Base-by-base conservation (phyloP, 108 stramenopile species). In the Cylindrotheca fusiformis region DNA sequence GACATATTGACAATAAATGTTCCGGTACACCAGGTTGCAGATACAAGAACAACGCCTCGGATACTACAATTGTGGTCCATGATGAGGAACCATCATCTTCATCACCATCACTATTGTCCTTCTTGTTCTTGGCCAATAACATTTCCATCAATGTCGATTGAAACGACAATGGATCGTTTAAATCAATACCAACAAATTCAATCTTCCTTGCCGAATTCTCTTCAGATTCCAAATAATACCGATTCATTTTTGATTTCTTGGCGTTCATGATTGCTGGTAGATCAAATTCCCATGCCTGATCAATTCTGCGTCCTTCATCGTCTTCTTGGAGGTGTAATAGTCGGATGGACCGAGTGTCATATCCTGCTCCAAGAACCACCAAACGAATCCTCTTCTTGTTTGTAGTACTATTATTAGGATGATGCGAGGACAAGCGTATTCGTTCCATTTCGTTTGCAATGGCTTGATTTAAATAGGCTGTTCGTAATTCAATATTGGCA, bases 31-130 rank as follows among this genome's bases (percentile, higher is more conserved):
- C 85, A 21, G 74, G 59, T 41, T 85, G 58, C 20, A 90, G 69
- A 65, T 84, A 90, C 57, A 90, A 81, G 73, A 90, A 77, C 44
- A 90, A 79, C 2, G 83, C 89, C 64, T 90, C 89, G 46, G 83
- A 85, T 8, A 90, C 5, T 25, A 87, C 57, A 26, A 69, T 57
- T 0, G 56, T 50, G 24, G 47, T 32, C 49, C 30, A 85, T 65
- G 5, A 52, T 63, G 60, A 32, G 55, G n/a, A 14, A 22, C 20
- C 75, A 55, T 10, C 32, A 22, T 23, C 48, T 46, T 33, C 66
- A 22, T 64, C 26, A n/a, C n/a, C n/a, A 46, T n/a, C 24, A 62
- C 47, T 1, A 70, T 30, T 60, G 23, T 18, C 22, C 18, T 3
- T 5, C 23, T 0, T 52, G 63, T 46, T 65, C 64, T 55, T 28